Evolutionary conservation across 768 basidiomycete species (phyloP).

Genomic region (Pseudohyphozyma bogoriensis): DNA sequence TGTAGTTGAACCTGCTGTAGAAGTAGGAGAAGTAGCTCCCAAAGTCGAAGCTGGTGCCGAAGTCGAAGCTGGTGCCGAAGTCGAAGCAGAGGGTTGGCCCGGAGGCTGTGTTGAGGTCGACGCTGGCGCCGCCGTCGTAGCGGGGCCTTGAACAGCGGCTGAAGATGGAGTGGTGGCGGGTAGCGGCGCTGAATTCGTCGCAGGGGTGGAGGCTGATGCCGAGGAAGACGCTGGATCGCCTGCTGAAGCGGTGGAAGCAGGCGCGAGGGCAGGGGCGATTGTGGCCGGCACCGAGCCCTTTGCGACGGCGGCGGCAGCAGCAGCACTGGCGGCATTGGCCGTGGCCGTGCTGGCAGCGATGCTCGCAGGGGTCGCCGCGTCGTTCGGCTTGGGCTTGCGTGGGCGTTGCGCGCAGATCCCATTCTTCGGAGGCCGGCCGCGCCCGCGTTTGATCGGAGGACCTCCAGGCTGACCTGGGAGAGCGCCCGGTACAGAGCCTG

Average conservation of each 20-base stretch:
- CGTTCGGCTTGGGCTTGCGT: slow-evolving; percentile 1
- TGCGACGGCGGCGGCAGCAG: not conserved
- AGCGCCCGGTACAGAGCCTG: not conserved
- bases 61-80: too few relatives aligned
- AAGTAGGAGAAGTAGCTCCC: too few relatives aligned
- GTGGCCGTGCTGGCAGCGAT: not conserved
- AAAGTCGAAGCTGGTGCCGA: too few relatives aligned
- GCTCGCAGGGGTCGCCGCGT: too few relatives aligned
- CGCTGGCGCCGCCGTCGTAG: too few relatives aligned
- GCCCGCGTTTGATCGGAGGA: not conserved
- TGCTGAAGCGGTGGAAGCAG: not conserved
- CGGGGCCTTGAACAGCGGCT: too few relatives aligned
- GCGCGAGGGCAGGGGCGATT: not conserved
- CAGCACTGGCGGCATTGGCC: not conserved
- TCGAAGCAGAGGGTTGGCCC: too few relatives aligned
- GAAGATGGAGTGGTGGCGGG: not conserved
- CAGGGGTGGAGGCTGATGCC: not conserved
- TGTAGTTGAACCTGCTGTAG: too few relatives aligned
- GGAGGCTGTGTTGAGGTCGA: too few relatives aligned
- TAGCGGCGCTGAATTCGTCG: too few relatives aligned
- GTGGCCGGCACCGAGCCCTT: too few relatives aligned
- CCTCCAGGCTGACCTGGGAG: not conserved
- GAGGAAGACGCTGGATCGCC: not conserved
- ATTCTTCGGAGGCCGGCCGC: slow-evolving; percentile 4
- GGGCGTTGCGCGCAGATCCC: slow-evolving; percentile 3